Base-by-base conservation (phyloP, 495 filamentous ascomycete species). In the Aspergillus olivimuriae region DNA sequence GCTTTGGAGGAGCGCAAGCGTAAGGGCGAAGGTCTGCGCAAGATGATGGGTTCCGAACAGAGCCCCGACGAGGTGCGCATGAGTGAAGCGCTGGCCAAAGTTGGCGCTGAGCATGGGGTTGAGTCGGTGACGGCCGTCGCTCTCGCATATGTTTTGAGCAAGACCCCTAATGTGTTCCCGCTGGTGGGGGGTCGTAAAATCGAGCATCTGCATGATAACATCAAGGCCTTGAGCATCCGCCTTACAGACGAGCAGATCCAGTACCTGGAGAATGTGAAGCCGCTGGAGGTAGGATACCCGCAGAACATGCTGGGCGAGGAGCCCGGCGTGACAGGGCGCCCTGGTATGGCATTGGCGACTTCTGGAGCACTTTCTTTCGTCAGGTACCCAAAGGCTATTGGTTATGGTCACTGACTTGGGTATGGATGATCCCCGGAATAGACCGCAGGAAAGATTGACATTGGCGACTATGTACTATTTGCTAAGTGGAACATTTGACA, bases 101-200 rank as follows among this genome's bases (percentile, higher is more conserved):
- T 86, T 3, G 76, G 76, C 0, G 61, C 56, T 11, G 65, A 68
- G 46, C 74, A 79, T 34, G 66, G 65, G 6, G 49, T 57, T 21
- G 61, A 70, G 34, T 52, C 40, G 51, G 26, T 82, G 36, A 78
- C 76, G 10, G 73, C 70, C 36, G 55, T 88, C 18, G 85, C 86
- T 2, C 59, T 88, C 39, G 84, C 86, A 2, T 89, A 89, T 59
- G 80, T 89, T 4, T 73, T 81, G 58, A 71, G 76, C 57, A 89
- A 89, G 61, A 68, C 81, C 10, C 80, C 84, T 0, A 83, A 88
- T 49, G 82, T 87, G 18, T 89, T 87, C 60, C 85, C 85, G 7
- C 80, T 90, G 41, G 71, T 87, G 17, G 85, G 85, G 11, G 78
- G 78, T 2, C 60, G 80, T 8, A 86, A 79, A 56, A 55, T 84